Conservation (phyloP, 345 rosid species). For the Populus euphratica region DNA sequence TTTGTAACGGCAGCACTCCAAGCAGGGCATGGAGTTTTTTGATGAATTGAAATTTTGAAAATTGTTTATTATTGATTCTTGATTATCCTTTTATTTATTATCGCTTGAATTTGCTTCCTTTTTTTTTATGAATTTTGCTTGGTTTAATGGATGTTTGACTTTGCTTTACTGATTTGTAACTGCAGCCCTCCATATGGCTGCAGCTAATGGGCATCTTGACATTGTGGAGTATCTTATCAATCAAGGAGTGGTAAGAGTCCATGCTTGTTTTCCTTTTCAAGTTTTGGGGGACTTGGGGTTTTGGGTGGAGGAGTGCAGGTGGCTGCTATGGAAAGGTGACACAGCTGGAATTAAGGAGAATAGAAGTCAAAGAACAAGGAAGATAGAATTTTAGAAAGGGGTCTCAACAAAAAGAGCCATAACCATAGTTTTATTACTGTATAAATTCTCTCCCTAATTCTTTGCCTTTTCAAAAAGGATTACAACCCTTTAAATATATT, state of each 20-base stretch:
- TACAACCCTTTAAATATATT: background rate
- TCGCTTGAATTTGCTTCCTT: background rate
- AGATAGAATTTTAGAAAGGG: too few species aligned
- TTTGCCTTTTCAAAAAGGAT: too few species aligned
- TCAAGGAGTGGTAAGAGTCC: conserved; percentile 58
- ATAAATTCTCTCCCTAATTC: too few species aligned
- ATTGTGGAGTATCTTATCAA: conserved; percentile 71
- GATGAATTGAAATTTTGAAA: background rate
- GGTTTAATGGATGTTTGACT: background rate
- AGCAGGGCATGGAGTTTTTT: too few species aligned
- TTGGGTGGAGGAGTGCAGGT: background rate
- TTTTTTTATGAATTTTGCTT: background rate
- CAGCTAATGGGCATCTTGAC: conserved; percentile 73
- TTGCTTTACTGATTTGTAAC: conserved; percentile 4
- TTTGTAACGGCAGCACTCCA: conserved; percentile 61
- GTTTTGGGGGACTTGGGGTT: background rate
- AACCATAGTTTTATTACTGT: too few species aligned
- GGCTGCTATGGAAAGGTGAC: too few species aligned
- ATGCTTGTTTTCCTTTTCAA: background rate
- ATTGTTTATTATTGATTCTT: background rate
- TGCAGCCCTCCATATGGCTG: conserved; percentile 93
- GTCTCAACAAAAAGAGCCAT: too few species aligned
- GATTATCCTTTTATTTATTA: background rate
- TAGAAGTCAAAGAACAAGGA: too few species aligned
- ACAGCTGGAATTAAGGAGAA: too few species aligned